These are phyloP conservation scores for Leccinellum rugosiceps DNA, from an alignment of 768 basidiomycete species.

Conservation along the genomic window DNA sequence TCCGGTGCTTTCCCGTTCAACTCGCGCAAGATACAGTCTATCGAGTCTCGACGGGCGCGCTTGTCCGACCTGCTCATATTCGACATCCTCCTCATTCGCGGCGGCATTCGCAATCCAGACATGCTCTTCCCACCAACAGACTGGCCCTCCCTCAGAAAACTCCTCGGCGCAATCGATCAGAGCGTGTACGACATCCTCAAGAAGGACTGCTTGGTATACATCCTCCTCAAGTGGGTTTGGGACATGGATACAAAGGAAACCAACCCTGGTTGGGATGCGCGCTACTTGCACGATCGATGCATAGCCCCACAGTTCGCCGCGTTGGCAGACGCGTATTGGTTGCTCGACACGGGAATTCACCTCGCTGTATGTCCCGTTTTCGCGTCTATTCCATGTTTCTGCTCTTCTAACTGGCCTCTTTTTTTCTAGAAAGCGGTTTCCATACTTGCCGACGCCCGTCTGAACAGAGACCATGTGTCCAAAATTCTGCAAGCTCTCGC, in stretches of 20 bases:
- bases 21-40: constrained; percentile 48
- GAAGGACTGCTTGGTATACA: constrained; percentile 78
- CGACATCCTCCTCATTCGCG: constrained; percentile 66
- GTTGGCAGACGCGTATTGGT: constrained; percentile 84
- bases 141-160: constrained; percentile 46
- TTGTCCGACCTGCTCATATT: constrained; percentile 68
- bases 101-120: constrained; percentile 57
- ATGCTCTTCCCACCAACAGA: constrained; percentile 68
- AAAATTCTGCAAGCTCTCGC: constrained; percentile 67
- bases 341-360: constrained; percentile 68
- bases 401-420: not conserved
- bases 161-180: constrained; percentile 58
- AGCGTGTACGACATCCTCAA: constrained; percentile 73
- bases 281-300: constrained; percentile 50
- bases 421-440: constrained; percentile 59
- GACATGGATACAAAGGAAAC: constrained; percentile 61
- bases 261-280: constrained; percentile 25
- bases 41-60: constrained; percentile 57
- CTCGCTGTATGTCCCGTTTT: constrained; percentile 49
- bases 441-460: constrained; percentile 67
- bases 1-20: constrained; percentile 58
- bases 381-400: not conserved
- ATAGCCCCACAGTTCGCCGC: constrained; percentile 75
- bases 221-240: constrained; percentile 74
- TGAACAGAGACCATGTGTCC: constrained; percentile 74